phyloP scores from a whole-genome alignment of 805 yeast species.

The Sugiyamaella americana region DNA sequence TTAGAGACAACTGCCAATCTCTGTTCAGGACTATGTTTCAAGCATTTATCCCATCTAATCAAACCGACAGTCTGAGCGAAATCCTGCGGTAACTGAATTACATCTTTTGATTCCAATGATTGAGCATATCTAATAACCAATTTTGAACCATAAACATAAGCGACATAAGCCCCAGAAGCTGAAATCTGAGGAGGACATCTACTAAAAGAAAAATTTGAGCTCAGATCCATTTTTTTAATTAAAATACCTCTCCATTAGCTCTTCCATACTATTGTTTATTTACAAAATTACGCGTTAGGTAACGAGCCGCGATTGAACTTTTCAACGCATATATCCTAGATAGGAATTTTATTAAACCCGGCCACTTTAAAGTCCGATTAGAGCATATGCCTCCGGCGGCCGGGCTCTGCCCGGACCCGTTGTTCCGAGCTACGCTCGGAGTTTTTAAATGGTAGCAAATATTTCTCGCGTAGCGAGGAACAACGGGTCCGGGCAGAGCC shows the following conservation, averaged over 20 bases:
- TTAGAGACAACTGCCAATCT: conserved; percentile 17
- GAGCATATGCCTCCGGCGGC: conserved; percentile 1
- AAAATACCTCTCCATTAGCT: no score
- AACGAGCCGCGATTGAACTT: not conserved
- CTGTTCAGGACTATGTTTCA: conserved; percentile 12
- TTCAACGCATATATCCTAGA: not conserved
- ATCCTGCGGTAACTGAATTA: conserved; percentile 10
- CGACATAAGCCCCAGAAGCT: conserved; percentile 16
- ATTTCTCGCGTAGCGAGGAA: no score
- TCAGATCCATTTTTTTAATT: no score
- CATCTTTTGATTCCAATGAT: conserved; percentile 17
- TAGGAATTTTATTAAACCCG: not conserved
- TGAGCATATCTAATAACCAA: conserved; percentile 16
- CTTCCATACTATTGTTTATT: not conserved
- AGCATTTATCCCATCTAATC: conserved; percentile 19
- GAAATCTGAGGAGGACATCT: conserved; percentile 15
- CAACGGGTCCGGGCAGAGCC: no score
- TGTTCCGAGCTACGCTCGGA: no score
- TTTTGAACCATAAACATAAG: conserved; percentile 16
- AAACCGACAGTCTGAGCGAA: conserved; percentile 10
- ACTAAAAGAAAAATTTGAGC: not conserved
- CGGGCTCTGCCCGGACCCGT: not conserved
- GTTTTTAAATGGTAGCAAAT: no score
- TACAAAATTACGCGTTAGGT: not conserved
- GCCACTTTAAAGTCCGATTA: no score